Evolutionary conservation across 192 early-diverging fungal species (phyloP), one percentile per base, ranked within the genome.

Genomic region (Coemansia furcata): DNA sequence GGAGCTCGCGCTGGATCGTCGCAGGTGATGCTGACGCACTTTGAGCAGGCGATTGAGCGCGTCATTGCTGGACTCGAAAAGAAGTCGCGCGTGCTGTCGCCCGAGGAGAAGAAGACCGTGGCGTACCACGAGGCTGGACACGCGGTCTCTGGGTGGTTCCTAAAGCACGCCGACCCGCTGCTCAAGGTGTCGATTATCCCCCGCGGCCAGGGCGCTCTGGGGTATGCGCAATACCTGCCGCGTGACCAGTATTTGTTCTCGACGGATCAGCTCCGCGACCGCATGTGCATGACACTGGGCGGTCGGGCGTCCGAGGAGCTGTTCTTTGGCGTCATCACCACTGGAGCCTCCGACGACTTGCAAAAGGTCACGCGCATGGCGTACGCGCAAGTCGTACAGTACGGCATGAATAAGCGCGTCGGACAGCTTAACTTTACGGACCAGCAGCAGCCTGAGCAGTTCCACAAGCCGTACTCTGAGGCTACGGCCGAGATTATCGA

Each of bases 111-210:
- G 88, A 97, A 92, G 87, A 97, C 94, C 26, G 96, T 99, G 39
- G 98, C 98, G 9, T 96, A 99, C 79, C 98, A 99, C 81, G 98
- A 99, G 85, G 98, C 98, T 17, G 98, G 98, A 1, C 98, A 99
- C 74, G 98, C 98, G 33, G 94, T 99, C 62, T 93, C 91, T 14
- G 98, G 98, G 35, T 99, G 98, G 98, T 99, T 93, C 73, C 85
- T 99, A 62, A 87, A 96, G 66, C 89, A 96, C 67, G 95, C 98
- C 0, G 93, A 97, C 82, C 98, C 98, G 19, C 81, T 99, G 52
- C 85, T 99, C 49, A 98, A 98, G 85, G 98, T 99, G 6, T 95
- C 94, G 57, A 98, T 99, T 71, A 99, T 99, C 73, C 98, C 98
- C 37, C 91, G 98, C 67, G 96, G 98, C 35, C 82, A 88, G 35